phyloP scores from a whole-genome alignment of 306 rosid species.

The Notholithocarpus densiflorus region DNA sequence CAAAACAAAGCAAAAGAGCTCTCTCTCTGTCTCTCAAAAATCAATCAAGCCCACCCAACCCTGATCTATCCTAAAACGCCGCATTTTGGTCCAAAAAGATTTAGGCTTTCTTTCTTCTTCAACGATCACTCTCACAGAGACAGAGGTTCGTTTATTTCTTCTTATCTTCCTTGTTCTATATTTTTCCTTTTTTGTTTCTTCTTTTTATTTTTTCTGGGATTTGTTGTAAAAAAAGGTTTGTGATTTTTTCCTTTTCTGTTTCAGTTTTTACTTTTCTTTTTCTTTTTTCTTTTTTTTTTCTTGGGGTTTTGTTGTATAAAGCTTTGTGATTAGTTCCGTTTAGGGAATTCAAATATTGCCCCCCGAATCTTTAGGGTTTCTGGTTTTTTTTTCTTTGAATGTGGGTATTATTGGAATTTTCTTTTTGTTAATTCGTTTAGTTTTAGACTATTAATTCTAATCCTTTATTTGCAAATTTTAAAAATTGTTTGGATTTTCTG shows the following conservation, averaged over 20 bases:
- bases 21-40: too few relatives aligned
- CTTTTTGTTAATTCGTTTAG: not conserved
- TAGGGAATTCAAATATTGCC: too few relatives aligned
- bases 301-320: too few relatives aligned
- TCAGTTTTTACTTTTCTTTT: too few relatives aligned
- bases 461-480: not conserved
- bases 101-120: not conserved
- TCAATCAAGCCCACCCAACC: too few relatives aligned
- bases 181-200: not conserved
- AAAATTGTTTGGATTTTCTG: conserved; percentile 63
- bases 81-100: not conserved
- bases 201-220: not conserved
- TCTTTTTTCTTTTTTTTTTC: too few relatives aligned
- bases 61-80: not conserved
- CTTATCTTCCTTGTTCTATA: not conserved
- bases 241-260: too few relatives aligned
- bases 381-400: not conserved
- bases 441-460: too few relatives aligned
- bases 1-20: too few relatives aligned
- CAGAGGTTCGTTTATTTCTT: conserved; percentile 32
- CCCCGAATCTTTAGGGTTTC: too few relatives aligned
- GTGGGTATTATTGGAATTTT: not conserved
- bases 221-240: too few relatives aligned
- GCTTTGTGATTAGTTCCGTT: too few relatives aligned
- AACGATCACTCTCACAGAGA: not conserved